phyloP scores from a whole-genome alignment of 2,329 filamentous ascomycete species.

The Mycocentrospora acerina region DNA sequence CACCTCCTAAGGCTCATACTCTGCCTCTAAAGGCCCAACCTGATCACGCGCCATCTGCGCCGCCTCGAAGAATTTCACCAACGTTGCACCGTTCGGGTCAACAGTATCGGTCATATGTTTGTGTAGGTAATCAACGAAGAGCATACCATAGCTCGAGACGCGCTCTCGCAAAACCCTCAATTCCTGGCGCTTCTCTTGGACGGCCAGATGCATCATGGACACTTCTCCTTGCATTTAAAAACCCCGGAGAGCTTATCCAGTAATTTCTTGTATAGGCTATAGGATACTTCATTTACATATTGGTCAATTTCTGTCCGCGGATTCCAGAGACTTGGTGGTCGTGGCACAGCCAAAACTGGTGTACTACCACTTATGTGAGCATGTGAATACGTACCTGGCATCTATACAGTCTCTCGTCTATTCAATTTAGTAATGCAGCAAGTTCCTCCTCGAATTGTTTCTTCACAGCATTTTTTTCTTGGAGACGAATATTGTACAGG shows the following conservation, averaged over 20 bases:
- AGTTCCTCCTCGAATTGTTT: no score
- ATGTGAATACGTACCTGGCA: no score
- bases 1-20: slow-evolving; percentile 21
- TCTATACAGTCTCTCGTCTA: no score
- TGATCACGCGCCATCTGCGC: slow-evolving; percentile 15
- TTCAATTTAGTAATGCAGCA: no score
- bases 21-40: slow-evolving; percentile 18
- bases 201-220: slow-evolving; percentile 7
- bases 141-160: slow-evolving; percentile 11
- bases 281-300: slow-evolving; percentile 9
- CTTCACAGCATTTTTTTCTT: no score
- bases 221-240: slow-evolving; percentile 13
- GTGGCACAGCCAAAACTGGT: no score
- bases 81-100: not conserved
- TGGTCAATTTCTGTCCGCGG: slow-evolving; percentile 4
- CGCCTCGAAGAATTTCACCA: slow-evolving; percentile 11
- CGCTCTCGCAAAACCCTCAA: slow-evolving; percentile 7
- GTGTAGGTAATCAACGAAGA: slow-evolving; percentile 12
- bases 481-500: no score
- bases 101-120: slow-evolving; percentile 1
- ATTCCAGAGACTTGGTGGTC: slow-evolving; percentile 7
- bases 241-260: slow-evolving; percentile 17
- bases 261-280: slow-evolving; percentile 15
- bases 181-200: slow-evolving; percentile 14
- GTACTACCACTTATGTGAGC: no score